These are phyloP conservation scores for Pseudodiploospora longispora DNA, from an alignment of 2,329 filamentous ascomycete genomes.

Conservation along the genomic window DNA sequence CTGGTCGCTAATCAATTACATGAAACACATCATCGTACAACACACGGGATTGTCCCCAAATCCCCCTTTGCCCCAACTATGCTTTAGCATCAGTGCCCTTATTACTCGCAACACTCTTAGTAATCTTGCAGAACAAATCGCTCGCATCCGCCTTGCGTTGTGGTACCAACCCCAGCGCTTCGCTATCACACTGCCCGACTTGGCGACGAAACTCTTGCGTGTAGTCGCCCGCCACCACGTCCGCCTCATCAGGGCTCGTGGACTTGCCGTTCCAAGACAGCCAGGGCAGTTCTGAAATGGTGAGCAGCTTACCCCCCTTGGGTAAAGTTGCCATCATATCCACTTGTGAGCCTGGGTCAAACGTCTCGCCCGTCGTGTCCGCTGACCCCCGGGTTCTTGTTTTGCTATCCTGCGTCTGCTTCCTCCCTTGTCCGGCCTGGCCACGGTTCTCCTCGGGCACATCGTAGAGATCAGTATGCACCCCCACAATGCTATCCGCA, in stretches of 20 bases:
- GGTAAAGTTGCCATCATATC: conserved; percentile 42
- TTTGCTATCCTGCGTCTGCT: conserved; percentile 18
- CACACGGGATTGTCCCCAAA: too few species aligned
- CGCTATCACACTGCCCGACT: conserved; percentile 57
- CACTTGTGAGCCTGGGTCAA: conserved; percentile 34
- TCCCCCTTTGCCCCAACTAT: too few species aligned
- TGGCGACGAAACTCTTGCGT: conserved; percentile 49
- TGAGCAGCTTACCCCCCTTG: conserved; percentile 32
- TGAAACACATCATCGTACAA: too few species aligned
- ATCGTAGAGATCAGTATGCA: conserved; percentile 69
- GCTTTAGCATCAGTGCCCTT: too few species aligned
- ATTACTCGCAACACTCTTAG: too few species aligned
- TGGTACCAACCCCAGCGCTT: conserved; percentile 7
- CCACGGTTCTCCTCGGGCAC: conserved; percentile 59
- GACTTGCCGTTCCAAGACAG: conserved; percentile 55
- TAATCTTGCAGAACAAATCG: conserved; percentile 56
- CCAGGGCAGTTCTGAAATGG: conserved; percentile 44
- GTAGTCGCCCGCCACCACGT: conserved; percentile 42
- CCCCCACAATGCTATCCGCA: conserved; percentile 52
- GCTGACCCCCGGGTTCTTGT: background rate
- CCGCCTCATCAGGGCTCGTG: conserved; percentile 32
- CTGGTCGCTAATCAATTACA: too few species aligned
- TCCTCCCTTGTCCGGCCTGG: conserved; percentile 13
- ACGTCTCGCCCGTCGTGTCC: conserved; percentile 18
- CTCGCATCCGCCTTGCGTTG: conserved; percentile 24